phyloP scores from a whole-genome alignment of 495 filamentous ascomycete genomes.

The Aspergillus nanangensis region DNA sequence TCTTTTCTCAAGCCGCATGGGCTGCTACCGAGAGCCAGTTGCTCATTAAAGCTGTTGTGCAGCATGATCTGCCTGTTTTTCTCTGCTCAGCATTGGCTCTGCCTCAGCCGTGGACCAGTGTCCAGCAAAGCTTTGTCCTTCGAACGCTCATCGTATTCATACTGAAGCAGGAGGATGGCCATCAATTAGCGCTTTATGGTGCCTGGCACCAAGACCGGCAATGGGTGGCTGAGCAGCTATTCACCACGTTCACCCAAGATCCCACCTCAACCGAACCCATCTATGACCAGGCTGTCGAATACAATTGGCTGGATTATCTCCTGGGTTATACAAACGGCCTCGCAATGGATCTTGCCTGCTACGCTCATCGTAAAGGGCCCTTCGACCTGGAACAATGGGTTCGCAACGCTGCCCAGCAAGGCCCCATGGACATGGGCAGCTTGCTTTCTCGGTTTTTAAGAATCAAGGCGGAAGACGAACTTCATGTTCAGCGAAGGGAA shows the following conservation, averaged over 20 bases:
- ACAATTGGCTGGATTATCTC: conserved; percentile 78
- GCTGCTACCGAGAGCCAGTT: conserved; percentile 62
- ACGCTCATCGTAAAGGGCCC: conserved; percentile 76
- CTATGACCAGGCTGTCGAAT: conserved; percentile 72
- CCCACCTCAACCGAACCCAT: conserved; percentile 72
- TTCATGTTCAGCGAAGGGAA: conserved; percentile 61
- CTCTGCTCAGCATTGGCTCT: conserved; percentile 71
- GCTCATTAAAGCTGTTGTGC: conserved; percentile 46
- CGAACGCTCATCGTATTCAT: conserved; percentile 60
- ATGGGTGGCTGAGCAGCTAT: conserved; percentile 75
- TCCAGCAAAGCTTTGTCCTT: conserved; percentile 59
- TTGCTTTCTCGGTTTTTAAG: conserved; percentile 68
- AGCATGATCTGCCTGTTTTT: conserved; percentile 59
- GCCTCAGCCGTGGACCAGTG: conserved; percentile 58
- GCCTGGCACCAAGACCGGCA: conserved; percentile 82
- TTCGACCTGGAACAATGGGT: conserved; percentile 84
- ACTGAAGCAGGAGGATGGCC: conserved; percentile 57
- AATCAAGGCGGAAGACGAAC: conserved; percentile 80
- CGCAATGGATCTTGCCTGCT: conserved; percentile 80
- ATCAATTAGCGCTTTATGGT: conserved; percentile 81
- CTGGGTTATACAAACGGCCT: conserved; percentile 72
- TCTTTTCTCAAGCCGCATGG: conserved; percentile 61
- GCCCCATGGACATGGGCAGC: conserved; percentile 54
- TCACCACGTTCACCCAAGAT: conserved; percentile 72
- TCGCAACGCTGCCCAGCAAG: conserved; percentile 56